These are phyloP conservation scores for Mortierella sp. DNA, from an alignment of 371 early-diverging fungal genomes.

Conservation along the genomic window DNA sequence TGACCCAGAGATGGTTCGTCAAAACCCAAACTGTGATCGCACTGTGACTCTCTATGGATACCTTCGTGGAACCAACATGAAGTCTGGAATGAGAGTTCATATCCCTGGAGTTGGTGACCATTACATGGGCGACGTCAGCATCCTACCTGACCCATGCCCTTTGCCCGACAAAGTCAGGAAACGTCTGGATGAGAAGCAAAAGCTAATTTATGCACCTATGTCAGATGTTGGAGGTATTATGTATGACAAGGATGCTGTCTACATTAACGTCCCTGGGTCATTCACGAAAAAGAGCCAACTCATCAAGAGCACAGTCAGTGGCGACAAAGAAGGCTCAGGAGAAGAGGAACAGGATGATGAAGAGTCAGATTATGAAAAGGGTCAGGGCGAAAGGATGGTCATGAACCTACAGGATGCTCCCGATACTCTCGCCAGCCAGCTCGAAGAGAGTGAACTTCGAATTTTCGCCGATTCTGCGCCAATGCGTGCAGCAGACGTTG, in stretches of 20 bases:
- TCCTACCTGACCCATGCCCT: conserved; percentile 94
- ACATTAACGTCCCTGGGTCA: conserved; percentile 93
- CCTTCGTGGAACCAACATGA: conserved; percentile 93
- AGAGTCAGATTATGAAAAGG: conserved; percentile 54
- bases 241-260: conserved; percentile 99
- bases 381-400: conserved; percentile 93
- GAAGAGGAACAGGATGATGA: conserved; percentile 47
- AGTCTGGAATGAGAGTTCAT: conserved; percentile 87
- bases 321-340: conserved; percentile 57
- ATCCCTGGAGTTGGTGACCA: conserved; percentile 97
- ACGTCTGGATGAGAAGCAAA: conserved; percentile 91
- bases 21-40: conserved; percentile 89
- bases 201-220: conserved; percentile 98
- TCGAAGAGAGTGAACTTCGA: conserved; percentile 82
- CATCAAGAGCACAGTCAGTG: conserved; percentile 45
- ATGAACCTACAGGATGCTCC: conserved; percentile 89
- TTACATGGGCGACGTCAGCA: conserved; percentile 77
- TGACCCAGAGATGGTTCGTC: conserved; percentile 86
- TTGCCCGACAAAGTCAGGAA: conserved; percentile 93
- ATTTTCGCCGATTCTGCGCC: conserved; percentile 87
- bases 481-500: conserved; percentile 73
- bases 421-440: conserved; percentile 81
- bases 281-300: conserved; percentile 75
- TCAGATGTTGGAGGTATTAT: conserved; percentile 97
- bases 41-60: conserved; percentile 96